A percentile compares a stretch with the other conserved stretches of the same genome.
Evolutionary conservation across 1,284 basidiomycete species (phyloP).

Genomic region (Apiotrichum mycotoxinovorans): DNA sequence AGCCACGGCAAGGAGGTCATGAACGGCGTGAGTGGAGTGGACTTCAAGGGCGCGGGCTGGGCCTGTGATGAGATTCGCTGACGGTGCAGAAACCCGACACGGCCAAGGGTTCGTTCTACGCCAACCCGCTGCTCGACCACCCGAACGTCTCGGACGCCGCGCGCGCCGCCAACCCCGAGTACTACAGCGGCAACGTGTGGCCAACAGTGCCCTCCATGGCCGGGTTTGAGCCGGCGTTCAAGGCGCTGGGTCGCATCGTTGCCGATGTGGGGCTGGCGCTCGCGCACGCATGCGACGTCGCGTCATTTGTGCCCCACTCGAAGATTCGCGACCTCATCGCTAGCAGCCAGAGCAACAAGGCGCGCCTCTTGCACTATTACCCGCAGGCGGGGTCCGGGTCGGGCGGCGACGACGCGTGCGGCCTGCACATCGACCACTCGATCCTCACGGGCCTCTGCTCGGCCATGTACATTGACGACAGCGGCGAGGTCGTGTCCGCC

Average conservation of each 20-base stretch:
- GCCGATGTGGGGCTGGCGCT: constrained; percentile 74
- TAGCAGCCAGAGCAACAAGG: constrained; percentile 52
- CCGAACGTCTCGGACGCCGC: constrained; percentile 60
- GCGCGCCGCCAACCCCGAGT: constrained; percentile 62
- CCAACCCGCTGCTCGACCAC: constrained; percentile 70
- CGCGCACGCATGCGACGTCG: constrained; percentile 71
- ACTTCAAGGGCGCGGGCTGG: neutral
- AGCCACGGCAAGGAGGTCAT: constrained; percentile 93
- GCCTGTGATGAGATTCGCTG: neutral
- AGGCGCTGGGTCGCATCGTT: constrained; percentile 66
- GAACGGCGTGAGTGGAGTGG: constrained; percentile 66
- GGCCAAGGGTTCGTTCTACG: constrained; percentile 87
- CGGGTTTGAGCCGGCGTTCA: constrained; percentile 80
- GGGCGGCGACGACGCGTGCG: constrained; percentile 68
- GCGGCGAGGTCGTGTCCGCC: constrained; percentile 40
- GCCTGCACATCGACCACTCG: constrained; percentile 66
- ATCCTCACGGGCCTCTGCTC: constrained; percentile 80
- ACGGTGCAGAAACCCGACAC: constrained; percentile 56
- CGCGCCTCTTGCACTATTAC: constrained; percentile 86
- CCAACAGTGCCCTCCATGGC: constrained; percentile 59
- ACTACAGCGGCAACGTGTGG: constrained; percentile 56
- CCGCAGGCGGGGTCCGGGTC: constrained; percentile 59
- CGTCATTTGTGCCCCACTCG: neutral
- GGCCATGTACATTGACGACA: constrained; percentile 68
- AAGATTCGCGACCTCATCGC: constrained; percentile 45